Conservation (phyloP, 768 basidiomycete genomes). For the Clitopilus hobsonii region DNA sequence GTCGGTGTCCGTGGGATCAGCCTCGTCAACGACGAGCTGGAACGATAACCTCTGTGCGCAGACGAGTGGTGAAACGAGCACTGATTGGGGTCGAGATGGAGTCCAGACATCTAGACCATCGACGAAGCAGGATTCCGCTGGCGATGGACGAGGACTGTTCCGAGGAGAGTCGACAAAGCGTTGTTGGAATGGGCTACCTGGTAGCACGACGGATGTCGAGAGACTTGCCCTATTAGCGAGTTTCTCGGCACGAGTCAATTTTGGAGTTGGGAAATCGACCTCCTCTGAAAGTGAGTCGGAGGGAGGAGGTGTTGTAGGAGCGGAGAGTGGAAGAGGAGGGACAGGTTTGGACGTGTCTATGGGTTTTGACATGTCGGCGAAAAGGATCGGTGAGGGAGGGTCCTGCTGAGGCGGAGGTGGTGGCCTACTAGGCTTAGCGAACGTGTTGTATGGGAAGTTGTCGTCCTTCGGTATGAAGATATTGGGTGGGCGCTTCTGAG, state of each 20-base stretch:
- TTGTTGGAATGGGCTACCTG: neutral
- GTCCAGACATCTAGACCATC: neutral
- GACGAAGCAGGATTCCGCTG: neutral
- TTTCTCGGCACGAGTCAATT: neutral
- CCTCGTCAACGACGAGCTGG: conserved; percentile 2
- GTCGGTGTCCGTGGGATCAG: neutral
- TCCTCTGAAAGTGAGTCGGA: neutral
- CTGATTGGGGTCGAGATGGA: conserved; percentile 2
- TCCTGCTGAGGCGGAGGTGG: neutral
- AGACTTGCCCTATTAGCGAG: neutral
- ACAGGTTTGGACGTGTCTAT: no score
- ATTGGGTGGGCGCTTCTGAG: neutral
- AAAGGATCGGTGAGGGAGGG: neutral
- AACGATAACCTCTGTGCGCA: conserved; percentile 5
- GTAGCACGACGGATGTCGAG: conserved; percentile 1
- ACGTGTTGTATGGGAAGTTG: neutral
- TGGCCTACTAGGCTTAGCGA: conserved; percentile 1
- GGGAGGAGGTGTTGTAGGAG: neutral
- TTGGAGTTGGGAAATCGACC: neutral
- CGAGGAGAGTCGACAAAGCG: neutral
- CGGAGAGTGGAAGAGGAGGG: neutral
- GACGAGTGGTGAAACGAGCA: conserved; percentile 8
- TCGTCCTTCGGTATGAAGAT: neutral
- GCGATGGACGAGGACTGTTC: neutral
- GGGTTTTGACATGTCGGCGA: neutral